These are phyloP conservation scores for Aspergillus glaucus DNA, from an alignment of 2,329 filamentous ascomycete genomes.

Conservation along the genomic window DNA sequence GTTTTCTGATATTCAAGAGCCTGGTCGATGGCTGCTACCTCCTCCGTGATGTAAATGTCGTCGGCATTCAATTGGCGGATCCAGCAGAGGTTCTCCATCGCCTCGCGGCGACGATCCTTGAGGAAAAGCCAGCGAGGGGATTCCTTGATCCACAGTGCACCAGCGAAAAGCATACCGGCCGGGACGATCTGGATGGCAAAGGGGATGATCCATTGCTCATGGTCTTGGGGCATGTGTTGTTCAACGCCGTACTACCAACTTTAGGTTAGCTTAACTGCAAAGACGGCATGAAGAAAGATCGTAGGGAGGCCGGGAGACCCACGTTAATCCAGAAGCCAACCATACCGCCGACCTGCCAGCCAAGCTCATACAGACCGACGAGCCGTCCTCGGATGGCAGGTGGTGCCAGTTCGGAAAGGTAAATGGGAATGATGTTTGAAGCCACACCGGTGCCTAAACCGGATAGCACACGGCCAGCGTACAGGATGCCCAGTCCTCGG, in stretches of 20 bases:
- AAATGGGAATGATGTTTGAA: conserved; percentile 55
- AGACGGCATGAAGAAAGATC: conserved; percentile 8
- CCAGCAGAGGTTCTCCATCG: conserved; percentile 48
- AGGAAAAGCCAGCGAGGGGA: conserved; percentile 63
- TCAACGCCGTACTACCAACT: conserved; percentile 46
- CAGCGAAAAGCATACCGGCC: conserved; percentile 38
- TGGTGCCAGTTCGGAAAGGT: conserved; percentile 53
- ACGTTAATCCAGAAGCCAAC: conserved; percentile 48
- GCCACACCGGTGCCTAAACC: conserved; percentile 52
- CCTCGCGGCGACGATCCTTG: conserved; percentile 61
- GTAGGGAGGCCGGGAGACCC: conserved; percentile 7
- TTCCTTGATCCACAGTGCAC: conserved; percentile 55
- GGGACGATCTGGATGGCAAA: conserved; percentile 29
- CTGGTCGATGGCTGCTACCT: conserved; percentile 63
- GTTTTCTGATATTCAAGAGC: conserved; percentile 59
- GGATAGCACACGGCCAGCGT: conserved; percentile 51
- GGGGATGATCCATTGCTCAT: conserved; percentile 29
- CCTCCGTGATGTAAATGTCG: conserved; percentile 62
- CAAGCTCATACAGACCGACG: conserved; percentile 52
- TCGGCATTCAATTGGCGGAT: conserved; percentile 33
- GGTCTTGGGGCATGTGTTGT: conserved; percentile 17
- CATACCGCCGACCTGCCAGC: conserved; percentile 49
- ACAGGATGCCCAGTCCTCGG: conserved; percentile 57
- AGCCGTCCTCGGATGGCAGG: conserved; percentile 54
- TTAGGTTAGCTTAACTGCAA: conserved; percentile 7